phyloP scores from a whole-genome alignment of 164 flowering plant genomes.

The Vitis rupestris region DNA sequence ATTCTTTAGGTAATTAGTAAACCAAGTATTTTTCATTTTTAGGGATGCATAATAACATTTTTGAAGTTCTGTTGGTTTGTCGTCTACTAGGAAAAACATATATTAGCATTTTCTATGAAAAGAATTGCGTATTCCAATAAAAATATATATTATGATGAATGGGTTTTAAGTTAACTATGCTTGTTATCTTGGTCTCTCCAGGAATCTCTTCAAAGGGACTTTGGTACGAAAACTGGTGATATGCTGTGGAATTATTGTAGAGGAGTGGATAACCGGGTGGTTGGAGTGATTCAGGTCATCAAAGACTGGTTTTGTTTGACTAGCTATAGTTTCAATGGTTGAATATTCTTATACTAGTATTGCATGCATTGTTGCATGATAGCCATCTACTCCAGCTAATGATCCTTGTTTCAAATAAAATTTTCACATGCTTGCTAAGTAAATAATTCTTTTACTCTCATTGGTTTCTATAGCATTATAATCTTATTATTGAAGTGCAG shows the following conservation, averaged over 20 bases:
- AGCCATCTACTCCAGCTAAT: background rate
- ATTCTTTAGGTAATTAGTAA: too few species aligned
- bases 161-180: background rate
- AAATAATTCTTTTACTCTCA: too few species aligned
- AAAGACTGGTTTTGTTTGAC: background rate
- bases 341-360: too few species aligned
- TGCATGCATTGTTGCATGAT: background rate
- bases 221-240: conserved; percentile 86
- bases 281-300: conserved; percentile 78
- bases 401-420: background rate
- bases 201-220: conserved; percentile 86
- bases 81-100: too few species aligned
- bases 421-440: too few species aligned
- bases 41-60: too few species aligned
- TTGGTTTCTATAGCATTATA: background rate
- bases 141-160: background rate
- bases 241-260: conserved; percentile 93
- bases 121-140: too few species aligned
- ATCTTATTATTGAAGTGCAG: background rate
- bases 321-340: too few species aligned
- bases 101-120: too few species aligned
- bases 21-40: too few species aligned
- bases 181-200: conserved; percentile 25
- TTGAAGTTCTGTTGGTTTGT: too few species aligned
- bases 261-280: conserved; percentile 78